A percentile compares a stretch with the other conserved stretches of the same genome.
These are phyloP conservation scores for Davidsoniella neocaledoniae DNA, from an alignment of 2,329 filamentous ascomycete genomes.

Conservation along the genomic window DNA sequence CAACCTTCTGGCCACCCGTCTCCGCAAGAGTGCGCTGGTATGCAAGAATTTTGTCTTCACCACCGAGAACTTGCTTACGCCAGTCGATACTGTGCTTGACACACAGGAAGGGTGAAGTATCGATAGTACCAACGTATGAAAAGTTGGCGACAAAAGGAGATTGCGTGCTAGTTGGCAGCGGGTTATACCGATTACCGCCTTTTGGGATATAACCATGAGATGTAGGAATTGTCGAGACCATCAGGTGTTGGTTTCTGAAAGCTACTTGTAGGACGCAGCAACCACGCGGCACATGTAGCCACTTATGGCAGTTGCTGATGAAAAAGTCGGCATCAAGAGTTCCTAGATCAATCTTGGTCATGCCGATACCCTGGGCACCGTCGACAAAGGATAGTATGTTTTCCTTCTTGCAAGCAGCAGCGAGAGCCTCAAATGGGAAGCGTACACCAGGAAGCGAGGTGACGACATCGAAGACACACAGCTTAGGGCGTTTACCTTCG, in stretches of 20 bases:
- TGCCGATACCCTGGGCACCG: conserved; percentile 70
- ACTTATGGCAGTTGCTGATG: conserved; percentile 78
- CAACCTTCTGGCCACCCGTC: conserved; percentile 43
- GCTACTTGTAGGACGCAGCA: conserved; percentile 73
- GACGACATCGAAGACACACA: conserved; percentile 56
- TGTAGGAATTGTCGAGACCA: conserved; percentile 61
- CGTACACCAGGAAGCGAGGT: conserved; percentile 61
- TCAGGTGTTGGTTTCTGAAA: conserved; percentile 53
- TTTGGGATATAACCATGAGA: conserved; percentile 56
- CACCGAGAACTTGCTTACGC: conserved; percentile 50
- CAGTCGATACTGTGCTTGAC: conserved; percentile 56
- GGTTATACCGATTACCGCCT: conserved; percentile 13
- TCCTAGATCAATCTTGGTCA: conserved; percentile 53
- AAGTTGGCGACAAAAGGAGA: conserved; percentile 53
- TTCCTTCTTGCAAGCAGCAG: conserved; percentile 44
- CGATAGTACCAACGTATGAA: conserved; percentile 59
- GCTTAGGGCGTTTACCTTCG: conserved; percentile 43
- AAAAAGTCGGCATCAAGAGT: conserved; percentile 68
- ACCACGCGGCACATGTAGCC: conserved; percentile 66
- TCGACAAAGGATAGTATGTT: conserved; percentile 62
- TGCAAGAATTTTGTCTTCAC: conserved; percentile 49
- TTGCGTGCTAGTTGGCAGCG: conserved; percentile 28
- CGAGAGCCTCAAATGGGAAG: conserved; percentile 60
- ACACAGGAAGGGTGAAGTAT: conserved; percentile 55
- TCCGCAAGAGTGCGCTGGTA: conserved; percentile 49